Evolutionary conservation across 2,329 filamentous ascomycete species (phyloP), one percentile per base, ranked within the genome.

Genomic region (Hypoxylon sp.): DNA sequence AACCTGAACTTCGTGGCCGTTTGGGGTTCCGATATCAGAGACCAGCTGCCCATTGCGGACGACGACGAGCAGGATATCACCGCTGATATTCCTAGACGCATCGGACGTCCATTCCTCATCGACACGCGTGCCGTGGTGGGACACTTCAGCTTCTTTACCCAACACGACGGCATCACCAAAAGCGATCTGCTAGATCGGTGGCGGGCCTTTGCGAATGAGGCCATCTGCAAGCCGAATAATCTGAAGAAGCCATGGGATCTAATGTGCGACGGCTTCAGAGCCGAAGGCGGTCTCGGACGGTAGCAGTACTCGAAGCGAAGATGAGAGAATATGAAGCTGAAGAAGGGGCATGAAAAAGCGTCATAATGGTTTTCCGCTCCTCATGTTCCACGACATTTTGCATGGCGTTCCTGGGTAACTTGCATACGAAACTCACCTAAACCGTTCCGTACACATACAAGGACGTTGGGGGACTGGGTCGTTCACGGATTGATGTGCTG

Each of bases 141-240:
- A 3, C 86, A 89, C 75, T 89, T 86, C 72, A 84, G 83, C 66
- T 85, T 85, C 60, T 79, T 77, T 10, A 80, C 79, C 6, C 81
- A 84, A 66, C 73, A 78, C 6, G 79, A 81, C 7, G 77, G 79
- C 3, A 78, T 88, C 61, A 81, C 82, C n/a, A 77, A 80, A 56
- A 88, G 87, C 0, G 86, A 89, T 72, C 78, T 89, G 14, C 77
- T 89, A 7, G 81, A 84, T 40, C 80, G 87, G 33, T 89, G 88
- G 73, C 80, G 82, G 13, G 80, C 81, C 1, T 88, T 85, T 76
- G 87, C 86, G 0, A 78, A 82, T 40, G 85, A 89, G 71, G 82
- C 81, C 22, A 81, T 87, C 14, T 89, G 87, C 50, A 49, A 58
- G 33, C 64, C 71, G 1, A 54, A 65, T 7, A 71, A 69, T 33